phyloP scores from a whole-genome alignment of 805 yeast genomes.

The Monosporozyma servazzii region DNA sequence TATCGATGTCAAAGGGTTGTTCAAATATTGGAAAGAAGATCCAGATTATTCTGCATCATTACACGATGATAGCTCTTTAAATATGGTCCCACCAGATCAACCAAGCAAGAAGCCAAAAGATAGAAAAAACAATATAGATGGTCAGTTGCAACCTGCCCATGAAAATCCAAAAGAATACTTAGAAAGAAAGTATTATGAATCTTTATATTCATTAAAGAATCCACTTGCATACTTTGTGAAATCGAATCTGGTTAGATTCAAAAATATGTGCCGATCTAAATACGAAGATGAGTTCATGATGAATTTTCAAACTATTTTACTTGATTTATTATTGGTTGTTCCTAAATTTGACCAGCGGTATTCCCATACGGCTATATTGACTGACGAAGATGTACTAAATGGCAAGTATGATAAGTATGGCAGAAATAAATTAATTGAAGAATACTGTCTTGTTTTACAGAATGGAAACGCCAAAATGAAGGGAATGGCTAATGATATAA shows the following conservation, averaged over 20 bases:
- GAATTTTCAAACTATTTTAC: conserved; percentile 21
- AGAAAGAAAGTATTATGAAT: conserved; percentile 30
- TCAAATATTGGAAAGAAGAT: conserved; percentile 9
- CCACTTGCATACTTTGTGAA: conserved; percentile 38
- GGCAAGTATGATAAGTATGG: conserved; percentile 17
- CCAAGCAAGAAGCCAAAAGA: background rate
- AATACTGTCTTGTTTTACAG: conserved; percentile 2
- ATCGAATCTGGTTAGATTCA: conserved; percentile 40
- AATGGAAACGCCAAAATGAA: conserved; percentile 4
- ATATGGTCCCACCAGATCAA: background rate
- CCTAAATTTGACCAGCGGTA: conserved; percentile 35
- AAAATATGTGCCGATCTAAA: conserved; percentile 32
- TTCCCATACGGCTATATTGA: conserved; percentile 9
- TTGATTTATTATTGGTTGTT: conserved; percentile 28
- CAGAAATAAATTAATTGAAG: conserved; percentile 12
- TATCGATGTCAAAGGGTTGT: conserved; percentile 6
- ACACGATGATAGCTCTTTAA: background rate
- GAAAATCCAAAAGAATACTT: conserved; percentile 19
- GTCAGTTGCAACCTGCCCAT: background rate
- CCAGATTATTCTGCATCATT: background rate
- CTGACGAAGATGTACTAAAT: conserved; percentile 16
- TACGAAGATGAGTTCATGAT: conserved; percentile 9
- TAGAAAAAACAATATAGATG: background rate
- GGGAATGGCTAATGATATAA: conserved; percentile 24
- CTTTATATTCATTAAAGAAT: conserved; percentile 28